Conservation (phyloP, 305 asterid species). For the Caryopteris hybrid region DNA sequence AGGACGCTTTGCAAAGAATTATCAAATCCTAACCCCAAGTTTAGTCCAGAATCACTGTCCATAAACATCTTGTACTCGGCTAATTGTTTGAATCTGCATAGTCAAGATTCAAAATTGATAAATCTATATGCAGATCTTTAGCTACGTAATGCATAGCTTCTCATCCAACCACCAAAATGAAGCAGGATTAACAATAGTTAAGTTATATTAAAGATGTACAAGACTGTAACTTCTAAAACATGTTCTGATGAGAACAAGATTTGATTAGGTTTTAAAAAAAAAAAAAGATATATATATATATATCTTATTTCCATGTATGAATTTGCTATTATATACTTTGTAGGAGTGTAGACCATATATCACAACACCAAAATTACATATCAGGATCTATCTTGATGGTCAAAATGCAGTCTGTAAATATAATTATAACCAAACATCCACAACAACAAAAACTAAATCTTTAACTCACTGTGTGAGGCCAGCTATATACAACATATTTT, state of each 20-base stretch:
- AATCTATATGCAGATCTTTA: constrained; percentile 1
- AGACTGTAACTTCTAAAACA: background rate
- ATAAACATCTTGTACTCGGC: constrained; percentile 23
- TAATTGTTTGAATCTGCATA: constrained; percentile 14
- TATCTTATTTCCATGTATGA: background rate
- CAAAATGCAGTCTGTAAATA: too few species aligned
- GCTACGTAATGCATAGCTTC: background rate
- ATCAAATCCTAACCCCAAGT: constrained; percentile 19
- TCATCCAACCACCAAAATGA: background rate
- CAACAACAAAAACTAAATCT: too few species aligned
- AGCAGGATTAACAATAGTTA: background rate
- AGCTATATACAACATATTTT: too few species aligned
- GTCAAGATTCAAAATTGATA: background rate
- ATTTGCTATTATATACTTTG: background rate
- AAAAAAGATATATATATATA: background rate
- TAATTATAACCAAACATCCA: too few species aligned
- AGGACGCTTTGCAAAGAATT: constrained; percentile 26
- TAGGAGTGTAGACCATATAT: background rate
- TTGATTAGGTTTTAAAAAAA: background rate
- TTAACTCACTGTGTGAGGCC: too few species aligned
- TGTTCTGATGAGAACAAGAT: background rate
- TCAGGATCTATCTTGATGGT: too few species aligned
- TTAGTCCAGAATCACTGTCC: constrained; percentile 18
- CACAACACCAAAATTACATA: background rate
- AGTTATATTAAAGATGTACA: background rate